These are phyloP conservation scores for Quercus wislizeni DNA, from an alignment of 306 rosid species.

Conservation along the genomic window DNA sequence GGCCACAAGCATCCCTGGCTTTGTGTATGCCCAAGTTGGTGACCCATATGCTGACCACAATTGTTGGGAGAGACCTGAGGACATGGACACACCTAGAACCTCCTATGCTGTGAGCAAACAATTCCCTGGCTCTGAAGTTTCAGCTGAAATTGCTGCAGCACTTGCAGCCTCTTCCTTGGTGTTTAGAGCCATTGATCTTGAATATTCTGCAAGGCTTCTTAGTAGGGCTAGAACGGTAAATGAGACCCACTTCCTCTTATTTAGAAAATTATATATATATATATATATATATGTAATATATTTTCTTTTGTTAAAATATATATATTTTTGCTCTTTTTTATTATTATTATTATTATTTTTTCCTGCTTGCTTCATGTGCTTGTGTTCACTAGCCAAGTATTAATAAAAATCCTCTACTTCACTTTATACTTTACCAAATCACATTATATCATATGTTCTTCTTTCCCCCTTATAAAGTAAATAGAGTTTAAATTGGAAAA, in stretches of 20 bases:
- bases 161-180: conserved; percentile 52
- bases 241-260: background rate
- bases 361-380: too few relatives aligned
- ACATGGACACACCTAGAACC: conserved; percentile 53
- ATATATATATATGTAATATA: too few relatives aligned
- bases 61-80: conserved; percentile 75
- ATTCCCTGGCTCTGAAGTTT: conserved; percentile 51
- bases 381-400: too few relatives aligned
- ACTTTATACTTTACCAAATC: too few relatives aligned
- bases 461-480: too few relatives aligned
- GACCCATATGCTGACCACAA: conserved; percentile 46
- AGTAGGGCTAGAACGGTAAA: conserved; percentile 18
- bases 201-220: conserved; percentile 28
- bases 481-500: too few relatives aligned
- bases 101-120: conserved; percentile 20
- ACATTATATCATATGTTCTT: too few relatives aligned
- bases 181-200: background rate
- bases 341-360: too few relatives aligned
- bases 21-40: conserved; percentile 47
- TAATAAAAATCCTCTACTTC: too few relatives aligned
- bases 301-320: too few relatives aligned
- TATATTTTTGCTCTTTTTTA: too few relatives aligned
- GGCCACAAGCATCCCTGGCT: conserved; percentile 33
- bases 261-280: too few relatives aligned
- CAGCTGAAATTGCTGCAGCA: conserved; percentile 44